Evolutionary conservation across 2,329 filamentous ascomycete genomes (phyloP).

Genomic region (Aspergillus pseudoterreus): DNA sequence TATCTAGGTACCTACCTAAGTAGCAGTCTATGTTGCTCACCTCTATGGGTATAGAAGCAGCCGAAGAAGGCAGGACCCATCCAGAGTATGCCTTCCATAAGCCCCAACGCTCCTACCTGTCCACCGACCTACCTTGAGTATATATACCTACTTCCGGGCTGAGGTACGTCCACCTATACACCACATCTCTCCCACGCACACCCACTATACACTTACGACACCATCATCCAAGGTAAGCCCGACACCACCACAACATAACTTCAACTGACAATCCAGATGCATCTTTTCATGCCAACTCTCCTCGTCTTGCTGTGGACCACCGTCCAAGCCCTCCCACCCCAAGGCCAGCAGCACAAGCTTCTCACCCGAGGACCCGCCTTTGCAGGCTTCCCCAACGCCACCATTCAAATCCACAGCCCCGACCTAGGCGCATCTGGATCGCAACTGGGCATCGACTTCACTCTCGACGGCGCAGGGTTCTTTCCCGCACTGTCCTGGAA

Average conservation of each 20-base stretch:
- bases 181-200: neutral
- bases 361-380: conserved; percentile 26
- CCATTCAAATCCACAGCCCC: conserved; percentile 19
- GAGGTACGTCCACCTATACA: neutral
- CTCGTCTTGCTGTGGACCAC: conserved; percentile 13
- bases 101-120: too few relatives aligned
- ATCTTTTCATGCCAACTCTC: conserved; percentile 16
- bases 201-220: neutral
- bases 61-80: too few relatives aligned
- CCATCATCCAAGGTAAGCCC: neutral
- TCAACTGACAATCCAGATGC: conserved; percentile 8
- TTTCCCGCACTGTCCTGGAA: conserved; percentile 45
- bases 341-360: conserved; percentile 18
- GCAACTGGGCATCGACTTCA: conserved; percentile 10
- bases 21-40: too few relatives aligned
- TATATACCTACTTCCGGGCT: neutral
- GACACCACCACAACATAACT: neutral
- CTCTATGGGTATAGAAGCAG: too few relatives aligned
- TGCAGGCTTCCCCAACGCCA: conserved; percentile 12
- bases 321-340: neutral
- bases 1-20: too few relatives aligned
- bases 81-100: too few relatives aligned
- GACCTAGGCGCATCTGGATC: conserved; percentile 15
- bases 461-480: conserved; percentile 22
- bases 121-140: neutral